Base-by-base conservation (phyloP, 164 flowering plant species). In the Piper betle region DNA sequence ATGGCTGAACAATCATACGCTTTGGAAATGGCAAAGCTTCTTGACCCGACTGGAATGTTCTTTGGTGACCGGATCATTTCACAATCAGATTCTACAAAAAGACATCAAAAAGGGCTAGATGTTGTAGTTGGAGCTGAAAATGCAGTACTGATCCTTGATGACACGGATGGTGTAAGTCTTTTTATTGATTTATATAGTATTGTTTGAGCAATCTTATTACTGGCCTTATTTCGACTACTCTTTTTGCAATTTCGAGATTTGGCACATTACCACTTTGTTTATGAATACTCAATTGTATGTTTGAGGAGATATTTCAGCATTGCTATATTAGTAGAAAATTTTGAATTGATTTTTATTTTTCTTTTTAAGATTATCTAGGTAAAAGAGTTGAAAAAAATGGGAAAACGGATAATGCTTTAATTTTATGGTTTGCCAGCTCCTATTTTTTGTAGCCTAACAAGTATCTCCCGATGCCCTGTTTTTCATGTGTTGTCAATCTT, bases 1-100 rank as follows among this genome's bases (percentile, higher is more conserved):
- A 87, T 87, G 95, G 96, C 85, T 40, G 87, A 85, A 39, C 79
- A 83, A 10, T 58, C 77, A 0, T 91, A 91, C 74, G 98, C 98
- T 4, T 39, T 72, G 54, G 82, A 81, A 74, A 88, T 87, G 84
- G 91, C 88, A 55, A 77, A 71, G 58, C 69, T 88, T n/a, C 86
- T 91, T 54, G 98, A 88, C 56, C 97, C 97, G 9, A 66, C 56
- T 61, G 63, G 61, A 53, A 70, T 74, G 20, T 88, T 86, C 73
- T 91, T 91, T 66, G 46, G 63, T 64, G 72, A 72, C 19, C 80
- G 75, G 67, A 82, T 91, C 18, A 84, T 88, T 66, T 83, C 98
- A 43, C 80, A 84, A 62, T 84, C 71, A 60, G 84, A 91, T 72
- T 78, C 92, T 72, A 88, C 98, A 9, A 74, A 72, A 60, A 78